Conservation (phyloP, 306 rosid genomes). For the Prosopis cineraria region DNA sequence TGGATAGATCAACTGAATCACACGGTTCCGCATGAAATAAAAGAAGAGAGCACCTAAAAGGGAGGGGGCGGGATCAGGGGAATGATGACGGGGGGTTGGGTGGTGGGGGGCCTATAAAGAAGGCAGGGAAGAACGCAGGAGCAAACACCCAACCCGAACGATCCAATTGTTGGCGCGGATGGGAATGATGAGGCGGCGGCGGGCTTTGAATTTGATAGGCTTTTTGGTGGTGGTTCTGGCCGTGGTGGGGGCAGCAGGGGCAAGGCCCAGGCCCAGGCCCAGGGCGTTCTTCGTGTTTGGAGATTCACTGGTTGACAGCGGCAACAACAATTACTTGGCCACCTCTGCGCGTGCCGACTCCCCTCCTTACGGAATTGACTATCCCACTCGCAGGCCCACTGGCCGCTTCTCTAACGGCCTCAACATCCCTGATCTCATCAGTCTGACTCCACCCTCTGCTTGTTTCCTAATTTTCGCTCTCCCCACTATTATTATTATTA, state of each 20-base stretch:
- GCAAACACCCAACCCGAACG: no score
- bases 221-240: neutral
- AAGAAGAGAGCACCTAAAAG: neutral
- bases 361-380: slow-evolving; percentile 74
- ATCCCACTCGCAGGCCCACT: slow-evolving; percentile 54
- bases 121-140: neutral
- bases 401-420: slow-evolving; percentile 76
- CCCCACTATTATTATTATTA: neutral
- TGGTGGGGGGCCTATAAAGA: slow-evolving; percentile 19
- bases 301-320: slow-evolving; percentile 70
- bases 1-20: neutral
- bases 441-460: slow-evolving; percentile 30
- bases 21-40: neutral
- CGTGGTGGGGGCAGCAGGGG: neutral
- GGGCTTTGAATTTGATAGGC: neutral
- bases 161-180: no score
- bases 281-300: slow-evolving; percentile 73
- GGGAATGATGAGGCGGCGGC: no score
- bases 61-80: neutral
- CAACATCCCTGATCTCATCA: slow-evolving; percentile 67
- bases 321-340: slow-evolving; percentile 64
- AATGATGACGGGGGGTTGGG: neutral
- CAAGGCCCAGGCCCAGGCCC: neutral
- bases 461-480: neutral
- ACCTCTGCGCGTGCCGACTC: slow-evolving; percentile 72